Evolutionary conservation across 1,284 basidiomycete genomes (phyloP), one percentile per base, ranked within the genome.

Genomic region (Trichosporon faecale): DNA sequence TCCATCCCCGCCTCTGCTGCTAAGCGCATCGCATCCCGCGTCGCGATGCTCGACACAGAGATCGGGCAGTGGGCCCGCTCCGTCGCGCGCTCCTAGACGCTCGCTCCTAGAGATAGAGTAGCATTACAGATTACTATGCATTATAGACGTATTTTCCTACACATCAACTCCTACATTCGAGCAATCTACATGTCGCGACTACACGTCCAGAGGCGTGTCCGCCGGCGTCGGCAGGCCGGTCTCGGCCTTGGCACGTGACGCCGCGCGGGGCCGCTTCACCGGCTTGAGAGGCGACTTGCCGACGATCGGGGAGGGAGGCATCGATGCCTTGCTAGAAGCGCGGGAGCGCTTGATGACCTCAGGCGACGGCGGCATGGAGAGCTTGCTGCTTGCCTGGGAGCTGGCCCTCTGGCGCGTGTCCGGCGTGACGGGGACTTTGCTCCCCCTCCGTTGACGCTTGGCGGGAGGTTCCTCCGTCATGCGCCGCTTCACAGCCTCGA

Each of bases 21-120:
- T 35, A 33, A 2, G 23, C 12, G 7, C 8, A 66, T 72, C 14
- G 64, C 66, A 1, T 27, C 23, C 7, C 64, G 68, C 3, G 49
- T 70, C 9, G 71, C 68, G 9, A 16, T 21, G 4, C 46, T 72
- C 37, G 46, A 68, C 18, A 65, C 60, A 1, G 49, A 21, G 0
- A 37, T 70, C 2, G 68, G 68, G 0, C 61, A 23, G 2, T 72
- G 71, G 71, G 71, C 71, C 2, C 57, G 66, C 5, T 61, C 35
- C 18, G 57, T 66, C 33, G 71, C 71, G 2, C 37, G 68, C 8
- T 23, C 27, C 3, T 65, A 37, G 60, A 29, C 25, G 31, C 35
- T 14, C n/a, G n/a, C n/a, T n/a, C n/a, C n/a, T n/a, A n/a, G n/a
- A n/a, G n/a, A 37, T 37, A 37, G 18, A 44, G n/a, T 5, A 40